Percentiles rank a stretch among this genome's conserved stretches.
These are phyloP conservation scores for Panicum miliaceum DNA, from an alignment of 176 grass and related monocot genomes.

Conservation along the genomic window DNA sequence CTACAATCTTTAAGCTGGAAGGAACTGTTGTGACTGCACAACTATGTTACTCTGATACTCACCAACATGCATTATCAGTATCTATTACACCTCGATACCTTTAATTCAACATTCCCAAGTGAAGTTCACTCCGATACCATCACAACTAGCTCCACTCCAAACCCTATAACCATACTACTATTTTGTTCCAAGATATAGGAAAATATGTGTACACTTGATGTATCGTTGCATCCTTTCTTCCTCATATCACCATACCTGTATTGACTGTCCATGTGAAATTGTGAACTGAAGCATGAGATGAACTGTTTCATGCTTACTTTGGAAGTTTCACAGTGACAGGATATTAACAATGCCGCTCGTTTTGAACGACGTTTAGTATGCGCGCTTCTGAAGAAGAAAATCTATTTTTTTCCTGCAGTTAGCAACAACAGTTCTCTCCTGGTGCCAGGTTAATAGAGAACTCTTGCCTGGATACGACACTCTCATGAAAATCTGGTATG, in stretches of 20 bases:
- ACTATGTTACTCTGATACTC: not conserved
- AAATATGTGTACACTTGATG: too few species aligned
- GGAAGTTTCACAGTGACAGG: constrained; percentile 17
- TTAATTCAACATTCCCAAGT: too few species aligned
- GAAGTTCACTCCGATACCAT: too few species aligned
- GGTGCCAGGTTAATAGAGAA: constrained; percentile 74
- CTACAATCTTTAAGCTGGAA: constrained; percentile 5
- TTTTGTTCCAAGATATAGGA: too few species aligned
- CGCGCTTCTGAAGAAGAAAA: constrained; percentile 21
- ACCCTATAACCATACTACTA: too few species aligned
- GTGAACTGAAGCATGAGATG: not conserved
- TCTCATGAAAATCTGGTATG: constrained; percentile 86
- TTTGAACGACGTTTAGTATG: not conserved
- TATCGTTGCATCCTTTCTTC: not conserved
- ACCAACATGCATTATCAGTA: not conserved
- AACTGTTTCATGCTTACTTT: not conserved
- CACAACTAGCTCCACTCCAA: too few species aligned
- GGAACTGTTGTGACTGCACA: not conserved
- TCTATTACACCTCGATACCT: too few species aligned
- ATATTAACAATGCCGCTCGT: constrained; percentile 30
- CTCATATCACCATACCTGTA: not conserved
- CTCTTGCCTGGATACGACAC: constrained; percentile 74
- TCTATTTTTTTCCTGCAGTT: constrained; percentile 62
- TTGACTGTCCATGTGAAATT: constrained; percentile 30
- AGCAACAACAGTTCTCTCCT: constrained; percentile 69